Conservation (phyloP, 176 grass and related monocot species). For the Oropetium thomaeum region DNA sequence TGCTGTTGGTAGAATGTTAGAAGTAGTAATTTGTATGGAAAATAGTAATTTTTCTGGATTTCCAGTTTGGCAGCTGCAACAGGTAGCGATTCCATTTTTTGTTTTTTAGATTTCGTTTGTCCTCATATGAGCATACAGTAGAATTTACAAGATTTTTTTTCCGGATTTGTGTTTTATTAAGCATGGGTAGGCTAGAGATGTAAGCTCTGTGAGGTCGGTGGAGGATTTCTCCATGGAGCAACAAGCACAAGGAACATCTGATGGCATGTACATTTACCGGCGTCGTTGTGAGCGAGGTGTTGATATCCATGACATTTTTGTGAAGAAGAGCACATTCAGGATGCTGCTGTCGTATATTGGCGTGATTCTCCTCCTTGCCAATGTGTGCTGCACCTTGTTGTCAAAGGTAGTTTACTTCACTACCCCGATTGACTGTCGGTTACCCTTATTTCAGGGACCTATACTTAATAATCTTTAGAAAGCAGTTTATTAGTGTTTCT, state of each 20-base stretch:
- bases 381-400: constrained; percentile 32
- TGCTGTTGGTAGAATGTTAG: neutral
- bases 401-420: constrained; percentile 45
- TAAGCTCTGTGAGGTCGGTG: neutral
- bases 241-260: neutral
- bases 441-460: neutral
- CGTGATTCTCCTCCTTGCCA: constrained; percentile 27
- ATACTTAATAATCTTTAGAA: neutral
- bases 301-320: constrained; percentile 62
- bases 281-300: constrained; percentile 26
- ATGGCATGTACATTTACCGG: constrained; percentile 36
- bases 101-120: too few species aligned
- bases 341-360: constrained; percentile 43
- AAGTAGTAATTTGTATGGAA: neutral
- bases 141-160: neutral
- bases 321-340: constrained; percentile 38
- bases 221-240: constrained; percentile 14
- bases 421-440: neutral
- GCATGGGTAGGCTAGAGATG: neutral
- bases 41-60: neutral
- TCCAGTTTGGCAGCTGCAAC: neutral
- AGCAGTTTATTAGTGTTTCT: neutral
- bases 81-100: neutral
- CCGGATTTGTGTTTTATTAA: neutral
- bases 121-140: neutral